These are phyloP conservation scores for Coemansia sp. DNA, from an alignment of 192 early-diverging fungal genomes.

Conservation along the genomic window DNA sequence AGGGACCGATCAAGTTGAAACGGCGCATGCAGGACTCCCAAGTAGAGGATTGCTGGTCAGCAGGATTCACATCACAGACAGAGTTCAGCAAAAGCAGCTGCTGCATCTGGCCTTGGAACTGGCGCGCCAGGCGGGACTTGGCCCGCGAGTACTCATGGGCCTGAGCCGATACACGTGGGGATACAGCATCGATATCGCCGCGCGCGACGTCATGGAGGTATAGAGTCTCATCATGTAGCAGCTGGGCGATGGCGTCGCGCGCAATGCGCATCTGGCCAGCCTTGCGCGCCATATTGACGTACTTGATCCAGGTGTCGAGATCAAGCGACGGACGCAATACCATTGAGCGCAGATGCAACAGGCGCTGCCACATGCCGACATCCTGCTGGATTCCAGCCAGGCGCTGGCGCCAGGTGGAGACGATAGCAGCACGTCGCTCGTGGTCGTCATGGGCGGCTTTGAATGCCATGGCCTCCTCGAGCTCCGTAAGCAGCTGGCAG, in stretches of 20 bases:
- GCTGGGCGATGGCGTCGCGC: conserved; percentile 35
- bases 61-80: background rate
- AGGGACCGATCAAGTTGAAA: conserved; percentile 6
- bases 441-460: conserved; percentile 79
- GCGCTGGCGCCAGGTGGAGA: conserved; percentile 82
- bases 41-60: background rate
- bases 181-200: conserved; percentile 16
- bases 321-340: conserved; percentile 89
- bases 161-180: conserved; percentile 12
- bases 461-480: conserved; percentile 95
- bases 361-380: conserved; percentile 93
- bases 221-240: conserved; percentile 29
- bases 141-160: conserved; percentile 29
- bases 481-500: conserved; percentile 95
- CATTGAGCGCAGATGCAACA: conserved; percentile 83
- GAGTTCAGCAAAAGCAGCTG: background rate
- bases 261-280: conserved; percentile 62
- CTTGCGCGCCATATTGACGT: conserved; percentile 91
- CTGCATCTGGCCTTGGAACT: conserved; percentile 6
- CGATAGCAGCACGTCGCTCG: conserved; percentile 71
- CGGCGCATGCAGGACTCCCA: conserved; percentile 22
- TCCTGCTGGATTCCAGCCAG: conserved; percentile 87
- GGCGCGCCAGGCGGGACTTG: conserved; percentile 10
- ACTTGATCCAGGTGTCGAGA: conserved; percentile 95
- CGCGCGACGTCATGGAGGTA: conserved; percentile 28